phyloP scores from a whole-genome alignment of 441 rosid genomes.

The Monsonia emarginata region DNA sequence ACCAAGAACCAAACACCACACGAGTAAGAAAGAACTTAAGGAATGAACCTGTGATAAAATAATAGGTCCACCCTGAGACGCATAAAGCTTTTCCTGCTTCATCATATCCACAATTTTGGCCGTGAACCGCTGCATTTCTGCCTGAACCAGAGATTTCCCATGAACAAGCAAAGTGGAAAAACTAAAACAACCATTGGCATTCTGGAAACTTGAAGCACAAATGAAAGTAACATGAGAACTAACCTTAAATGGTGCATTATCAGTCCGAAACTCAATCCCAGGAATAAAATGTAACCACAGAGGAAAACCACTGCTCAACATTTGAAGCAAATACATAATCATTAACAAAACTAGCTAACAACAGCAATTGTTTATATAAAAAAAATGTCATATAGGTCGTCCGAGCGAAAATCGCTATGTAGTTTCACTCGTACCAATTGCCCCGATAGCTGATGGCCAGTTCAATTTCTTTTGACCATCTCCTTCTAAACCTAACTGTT shows the following conservation, averaged over 20 bases:
- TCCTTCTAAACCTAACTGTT: too few relatives aligned
- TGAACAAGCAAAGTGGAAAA: background rate
- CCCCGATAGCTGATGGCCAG: too few relatives aligned
- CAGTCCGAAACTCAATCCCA: constrained; percentile 51
- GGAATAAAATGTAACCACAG: constrained; percentile 59
- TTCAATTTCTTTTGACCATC: too few relatives aligned
- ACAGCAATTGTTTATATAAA: too few relatives aligned
- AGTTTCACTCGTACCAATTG: too few relatives aligned
- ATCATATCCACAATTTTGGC: constrained; percentile 53
- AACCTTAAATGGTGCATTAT: constrained; percentile 62
- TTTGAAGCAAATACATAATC: background rate
- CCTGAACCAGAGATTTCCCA: constrained; percentile 23
- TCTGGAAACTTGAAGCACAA: background rate
- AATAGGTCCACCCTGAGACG: constrained; percentile 74
- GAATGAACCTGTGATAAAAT: constrained; percentile 51
- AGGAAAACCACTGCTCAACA: constrained; percentile 50
- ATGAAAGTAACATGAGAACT: background rate
- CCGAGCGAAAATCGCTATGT: too few relatives aligned
- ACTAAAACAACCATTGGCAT: background rate
- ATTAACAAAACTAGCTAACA: too few relatives aligned
- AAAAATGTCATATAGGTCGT: too few relatives aligned
- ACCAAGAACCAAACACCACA: constrained; percentile 9
- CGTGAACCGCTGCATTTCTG: constrained; percentile 62
- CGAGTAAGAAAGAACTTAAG: background rate
- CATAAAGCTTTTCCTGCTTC: constrained; percentile 57